Evolutionary conservation across 306 rosid genomes (phyloP).

Genomic region (Prunus mume): DNA sequence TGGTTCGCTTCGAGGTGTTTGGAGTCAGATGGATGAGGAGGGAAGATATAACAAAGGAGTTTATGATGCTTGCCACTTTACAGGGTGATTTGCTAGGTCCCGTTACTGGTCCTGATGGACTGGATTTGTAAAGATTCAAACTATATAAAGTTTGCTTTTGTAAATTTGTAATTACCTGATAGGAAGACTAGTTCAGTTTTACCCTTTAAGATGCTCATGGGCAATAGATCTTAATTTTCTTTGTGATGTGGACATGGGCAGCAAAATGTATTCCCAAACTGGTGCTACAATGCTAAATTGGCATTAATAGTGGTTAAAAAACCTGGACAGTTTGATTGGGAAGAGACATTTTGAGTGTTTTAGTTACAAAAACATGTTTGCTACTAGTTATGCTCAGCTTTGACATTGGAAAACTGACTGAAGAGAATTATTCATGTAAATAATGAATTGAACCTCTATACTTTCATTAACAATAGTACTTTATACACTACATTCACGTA

Average conservation of each 20-base stretch:
- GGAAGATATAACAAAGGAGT: slow-evolving; percentile 29
- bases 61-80: slow-evolving; percentile 35
- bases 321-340: neutral
- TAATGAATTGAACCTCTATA: too few relatives aligned
- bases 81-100: slow-evolving; percentile 52
- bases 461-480: too few relatives aligned
- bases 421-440: too few relatives aligned
- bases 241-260: neutral
- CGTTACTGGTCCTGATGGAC: slow-evolving; percentile 33
- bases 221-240: neutral
- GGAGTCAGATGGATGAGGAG: slow-evolving; percentile 37
- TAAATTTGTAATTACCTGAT: slow-evolving; percentile 4
- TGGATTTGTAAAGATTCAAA: slow-evolving; percentile 19
- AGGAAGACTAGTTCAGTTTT: neutral
- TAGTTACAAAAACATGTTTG: too few relatives aligned
- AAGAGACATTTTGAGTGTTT: too few relatives aligned
- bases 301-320: too few relatives aligned
- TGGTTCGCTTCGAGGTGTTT: slow-evolving; percentile 39
- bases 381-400: too few relatives aligned
- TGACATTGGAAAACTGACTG: too few relatives aligned
- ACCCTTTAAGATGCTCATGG: neutral
- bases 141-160: slow-evolving; percentile 9
- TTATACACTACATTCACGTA: too few relatives aligned
- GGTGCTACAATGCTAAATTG: too few relatives aligned
- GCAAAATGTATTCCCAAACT: too few relatives aligned